Evolutionary conservation across 495 filamentous ascomycete species (phyloP), one percentile per base, ranked within the genome.

Genomic region (Xylaria sp.): DNA sequence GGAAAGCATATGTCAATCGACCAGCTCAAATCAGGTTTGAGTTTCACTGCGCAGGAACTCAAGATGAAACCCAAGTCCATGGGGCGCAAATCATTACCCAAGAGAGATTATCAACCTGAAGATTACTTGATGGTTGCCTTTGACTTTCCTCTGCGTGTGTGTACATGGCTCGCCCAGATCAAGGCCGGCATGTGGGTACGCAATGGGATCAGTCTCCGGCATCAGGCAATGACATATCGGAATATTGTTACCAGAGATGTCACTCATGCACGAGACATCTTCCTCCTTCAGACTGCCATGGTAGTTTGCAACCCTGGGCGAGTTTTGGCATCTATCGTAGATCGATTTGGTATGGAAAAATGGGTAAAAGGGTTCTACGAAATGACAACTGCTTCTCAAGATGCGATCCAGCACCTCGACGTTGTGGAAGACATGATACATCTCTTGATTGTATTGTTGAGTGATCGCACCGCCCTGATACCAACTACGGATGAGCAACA

Each of bases 131-230:
- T 97, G 77, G 90, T 92, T 0, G 89, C 93, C 72, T 97, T 98
- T 76, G 96, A 99, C 78, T 97, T 92, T 77, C 95, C 96, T 4
- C 85, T 99, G 7, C 87, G 96, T 44, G 94, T 98, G 4, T 97
- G 94, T 79, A 94, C 93, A 12, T 99, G 96, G 96, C 83, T 99
- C 26, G 92, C 95, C 2, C 97, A 99, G 82, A 98, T 98, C 90
- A 97, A 97, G 79, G 93, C 94, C 4, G 92, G 93, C 19, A 96
- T 98, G 92, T 99, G 96, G 96, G 97, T 99, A 48, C 90, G 96
- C 43, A 99, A 99, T 77, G 96, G 96, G 11, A 90, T 98, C 73
- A 97, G 94, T 78, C 88, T 99, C 57, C 90, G 93, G 17, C 96
- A 99, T 78, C 96, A 99, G 78, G 94, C 94, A 80, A 91, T 92